phyloP scores from a whole-genome alignment of 2,329 filamentous ascomycete genomes.

The Coniella vitis region DNA sequence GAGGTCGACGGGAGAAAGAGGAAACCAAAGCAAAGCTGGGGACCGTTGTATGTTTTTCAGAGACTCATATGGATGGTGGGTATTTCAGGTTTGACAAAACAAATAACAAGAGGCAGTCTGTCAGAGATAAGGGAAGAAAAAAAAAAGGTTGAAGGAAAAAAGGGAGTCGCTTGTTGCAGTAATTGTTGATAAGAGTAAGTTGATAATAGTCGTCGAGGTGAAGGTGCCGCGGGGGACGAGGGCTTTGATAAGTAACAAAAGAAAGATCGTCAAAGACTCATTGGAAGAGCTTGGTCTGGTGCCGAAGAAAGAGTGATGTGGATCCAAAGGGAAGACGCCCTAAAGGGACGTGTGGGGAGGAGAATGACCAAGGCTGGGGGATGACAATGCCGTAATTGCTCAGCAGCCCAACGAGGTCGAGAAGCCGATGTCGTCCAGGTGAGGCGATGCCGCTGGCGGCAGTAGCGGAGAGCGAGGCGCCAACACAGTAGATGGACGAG shows the following conservation, averaged over 20 bases:
- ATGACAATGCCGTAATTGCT: conserved; percentile 9
- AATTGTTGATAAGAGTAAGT: conserved; percentile 16
- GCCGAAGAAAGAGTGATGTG: conserved; percentile 14
- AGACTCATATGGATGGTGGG: conserved; percentile 36
- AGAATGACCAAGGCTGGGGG: background rate
- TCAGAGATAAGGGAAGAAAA: conserved; percentile 23
- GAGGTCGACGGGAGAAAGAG: background rate
- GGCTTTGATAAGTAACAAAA: conserved; percentile 19
- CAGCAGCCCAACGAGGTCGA: conserved; percentile 8
- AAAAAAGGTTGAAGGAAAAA: background rate
- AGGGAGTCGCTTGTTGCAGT: conserved; percentile 20
- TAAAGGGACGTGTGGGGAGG: background rate
- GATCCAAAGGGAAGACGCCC: background rate
- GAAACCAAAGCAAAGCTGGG: conserved; percentile 28
- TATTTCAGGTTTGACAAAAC: conserved; percentile 29
- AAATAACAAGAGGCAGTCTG: no score
- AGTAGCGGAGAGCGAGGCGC: background rate
- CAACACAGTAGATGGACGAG: background rate
- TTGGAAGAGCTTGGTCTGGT: conserved; percentile 12
- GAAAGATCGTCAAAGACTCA: conserved; percentile 25
- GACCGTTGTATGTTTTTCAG: conserved; percentile 35
- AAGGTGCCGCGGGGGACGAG: conserved; percentile 21
- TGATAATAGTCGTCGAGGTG: conserved; percentile 21
- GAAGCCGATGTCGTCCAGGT: background rate
- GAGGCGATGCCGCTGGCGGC: conserved; percentile 2